Evolutionary conservation across 139 green algal genomes (phyloP), one percentile per base, ranked within the genome.

Genomic region (Bryopsis sp.): DNA sequence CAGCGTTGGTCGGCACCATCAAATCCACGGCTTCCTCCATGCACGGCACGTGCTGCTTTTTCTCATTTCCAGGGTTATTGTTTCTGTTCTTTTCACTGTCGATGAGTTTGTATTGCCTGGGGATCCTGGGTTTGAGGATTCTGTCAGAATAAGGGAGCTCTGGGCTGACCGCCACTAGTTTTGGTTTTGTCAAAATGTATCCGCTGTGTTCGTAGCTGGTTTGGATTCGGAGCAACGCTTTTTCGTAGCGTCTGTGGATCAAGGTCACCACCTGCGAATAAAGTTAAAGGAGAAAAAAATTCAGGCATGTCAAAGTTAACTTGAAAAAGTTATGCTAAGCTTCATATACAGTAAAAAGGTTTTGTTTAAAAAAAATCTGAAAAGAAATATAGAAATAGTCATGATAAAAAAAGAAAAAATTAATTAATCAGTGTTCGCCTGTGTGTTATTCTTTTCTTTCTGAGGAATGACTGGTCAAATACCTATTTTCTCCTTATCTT

Each of bases 191-290:
- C 26, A 54, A 39, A 2, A 79, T 72, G 28, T 71, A 57, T 37
- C 70, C 31, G 64, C 68, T 75, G 66, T 78, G 81, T 58, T 61
- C 62, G 48, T 85, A 68, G 48, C 58, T 74, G 29, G 74, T 70
- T 34, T 68, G 48, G 22, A 85, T 80, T 2, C 70, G 74, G 2
- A 60, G 31, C 46, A 85, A 47, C 6, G 58, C 57, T 1, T n/a
- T 34, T 43, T 78, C 72, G 59, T 85, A 85, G 34, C 60, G 48
- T 48, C 79, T 74, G 37, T 85, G 79, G 3, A 58, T 57, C 39
- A 77, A 24, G 11, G 79, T 78, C 58, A 85, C 81, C 47, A 68
- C 39, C 71, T 76, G 71, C 34, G 0, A 19, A 67, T 4, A 4
- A 67, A 38, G 32, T 7, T 35, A 67, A 48, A 6, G 46, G 24